phyloP scores from a whole-genome alignment of 208 protist species.

The Tritrichomonas foetus region DNA sequence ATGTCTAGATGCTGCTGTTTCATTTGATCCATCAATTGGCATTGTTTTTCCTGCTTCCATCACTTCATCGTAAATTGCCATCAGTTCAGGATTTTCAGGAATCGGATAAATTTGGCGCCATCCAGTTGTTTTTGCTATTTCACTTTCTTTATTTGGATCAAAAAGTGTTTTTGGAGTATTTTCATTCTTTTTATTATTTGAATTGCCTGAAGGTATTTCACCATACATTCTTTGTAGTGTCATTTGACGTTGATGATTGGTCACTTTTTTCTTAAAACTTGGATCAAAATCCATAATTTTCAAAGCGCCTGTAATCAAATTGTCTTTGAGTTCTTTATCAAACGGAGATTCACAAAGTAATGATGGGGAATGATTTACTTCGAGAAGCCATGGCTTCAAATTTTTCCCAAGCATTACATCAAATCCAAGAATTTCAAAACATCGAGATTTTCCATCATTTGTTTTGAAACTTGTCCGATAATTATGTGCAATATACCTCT shows the following conservation, averaged over 20 bases:
- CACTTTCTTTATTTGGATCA: slow-evolving; percentile 6
- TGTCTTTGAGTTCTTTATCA: slow-evolving; percentile 49
- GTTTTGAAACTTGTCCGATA: not conserved
- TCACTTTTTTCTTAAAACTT: not conserved
- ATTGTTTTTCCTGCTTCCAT: not conserved
- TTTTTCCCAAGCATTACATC: slow-evolving; percentile 52
- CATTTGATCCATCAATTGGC: not conserved
- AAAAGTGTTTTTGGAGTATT: not conserved
- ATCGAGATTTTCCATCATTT: not conserved
- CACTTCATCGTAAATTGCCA: not conserved
- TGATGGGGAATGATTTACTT: slow-evolving; percentile 55
- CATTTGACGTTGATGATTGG: not conserved
- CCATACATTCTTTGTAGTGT: not conserved
- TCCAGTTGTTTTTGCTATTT: slow-evolving; percentile 37
- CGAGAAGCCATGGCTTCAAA: slow-evolving; percentile 51
- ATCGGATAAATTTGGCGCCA: not conserved
- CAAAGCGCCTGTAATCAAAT: slow-evolving; percentile 43
- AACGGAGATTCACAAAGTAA: slow-evolving; percentile 43
- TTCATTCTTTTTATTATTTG: not conserved
- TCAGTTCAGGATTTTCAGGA: not conserved
- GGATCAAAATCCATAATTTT: slow-evolving; percentile 46
- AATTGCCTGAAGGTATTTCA: not conserved
- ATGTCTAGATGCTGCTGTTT: not conserved
- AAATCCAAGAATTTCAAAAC: slow-evolving; percentile 52
- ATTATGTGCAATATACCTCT: not conserved